Evolutionary conservation across 1,284 basidiomycete species (phyloP), one percentile per base, ranked within the genome.

Genomic region (Cryptococcus deneoformans): DNA sequence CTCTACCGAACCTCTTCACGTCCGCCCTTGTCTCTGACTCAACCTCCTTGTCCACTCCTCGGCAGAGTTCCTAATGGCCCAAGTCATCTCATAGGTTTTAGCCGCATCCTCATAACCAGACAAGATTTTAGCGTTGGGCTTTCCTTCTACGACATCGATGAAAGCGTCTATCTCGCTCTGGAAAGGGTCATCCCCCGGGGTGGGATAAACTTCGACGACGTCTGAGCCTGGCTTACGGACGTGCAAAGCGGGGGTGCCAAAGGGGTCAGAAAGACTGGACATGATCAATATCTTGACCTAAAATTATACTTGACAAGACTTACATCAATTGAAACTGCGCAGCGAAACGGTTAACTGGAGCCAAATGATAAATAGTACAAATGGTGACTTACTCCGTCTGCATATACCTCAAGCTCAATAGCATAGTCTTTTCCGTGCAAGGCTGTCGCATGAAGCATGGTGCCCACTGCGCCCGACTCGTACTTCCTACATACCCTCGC

Each of bases 71-170:
- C 72, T 58, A 45, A 76, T 69, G 2, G 64, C 67, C 70, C 72
- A 74, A 7, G 73, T 76, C 45, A 76, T 59, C 71, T 92, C 87
- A 67, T 95, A 95, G 1, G 90, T 87, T 79, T 85, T 87, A 66
- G 87, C 87, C 14, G 91, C 90, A 79, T 95, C 92, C 85, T 72
- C 72, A 65, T 75, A 80, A 6, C 59, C 60, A 0, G 72, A 76
- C 10, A 79, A 62, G 50, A 80, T 73, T 11, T 63, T 56, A 20
- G 69, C 65, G 37, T 70, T 61, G 43, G 76, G 58, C 5, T 6
- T 10, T 49, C 65, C 63, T 47, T 77, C 75, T 57, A 76, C 72
- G 0, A 72, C 70, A 51, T 78, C 75, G 58, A 80, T 68, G 57
- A 80, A 78, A 43, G 70, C 69, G 53, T 71, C 69, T 11, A 80